Evolutionary conservation across 305 asterid genomes (phyloP), one percentile per base, ranked within the genome.

Genomic region (Rubia balearica): DNA sequence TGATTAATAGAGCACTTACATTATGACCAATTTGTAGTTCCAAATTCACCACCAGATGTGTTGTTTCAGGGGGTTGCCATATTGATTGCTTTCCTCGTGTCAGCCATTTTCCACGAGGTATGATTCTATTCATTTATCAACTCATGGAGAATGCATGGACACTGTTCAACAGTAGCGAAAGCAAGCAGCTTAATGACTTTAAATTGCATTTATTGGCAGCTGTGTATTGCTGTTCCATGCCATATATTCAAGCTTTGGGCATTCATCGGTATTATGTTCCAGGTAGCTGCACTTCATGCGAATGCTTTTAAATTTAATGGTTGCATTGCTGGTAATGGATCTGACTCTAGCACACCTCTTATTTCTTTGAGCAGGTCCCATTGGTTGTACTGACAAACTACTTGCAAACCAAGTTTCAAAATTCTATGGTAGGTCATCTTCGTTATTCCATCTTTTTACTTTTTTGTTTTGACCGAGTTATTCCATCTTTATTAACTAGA

Each of bases 41-140:
- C 19, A 51, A 49, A 40, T 38, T 73, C 45, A 68, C 59, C 57
- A 67, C 21, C 24, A 71, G 63, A 61, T 73, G 68, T 73, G 53
- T 82, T 76, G 74, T 36, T 81, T 75, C 88, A 95, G 99, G 88
- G 84, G 57, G 87, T 74, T 66, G 98, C 99, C 5, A 78, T 90
- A 83, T 74, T 91, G 85, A 75, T 95, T 81, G 83, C 97, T 24
- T 95, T 95, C 83, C 75, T 91, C n/a, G 88, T 91, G 60, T 95
- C 99, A 64, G 99, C 99, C 71, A 74, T 90, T 80, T 95, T 95
- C 84, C 99, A 95, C 40, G 99, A 95, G 98, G 99, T 90, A 81
- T 61, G 67, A 14, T 59, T 56, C 40, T 46, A 17, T 4, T 36
- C 57, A 69, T 27, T 72, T 17, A 55, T 61, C 61, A 40, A 17